A percentile compares a stretch with the other conserved stretches of the same genome.
Evolutionary conservation across 139 green algal genomes (phyloP).

Genomic region (Edaphochlamys debaryana): DNA sequence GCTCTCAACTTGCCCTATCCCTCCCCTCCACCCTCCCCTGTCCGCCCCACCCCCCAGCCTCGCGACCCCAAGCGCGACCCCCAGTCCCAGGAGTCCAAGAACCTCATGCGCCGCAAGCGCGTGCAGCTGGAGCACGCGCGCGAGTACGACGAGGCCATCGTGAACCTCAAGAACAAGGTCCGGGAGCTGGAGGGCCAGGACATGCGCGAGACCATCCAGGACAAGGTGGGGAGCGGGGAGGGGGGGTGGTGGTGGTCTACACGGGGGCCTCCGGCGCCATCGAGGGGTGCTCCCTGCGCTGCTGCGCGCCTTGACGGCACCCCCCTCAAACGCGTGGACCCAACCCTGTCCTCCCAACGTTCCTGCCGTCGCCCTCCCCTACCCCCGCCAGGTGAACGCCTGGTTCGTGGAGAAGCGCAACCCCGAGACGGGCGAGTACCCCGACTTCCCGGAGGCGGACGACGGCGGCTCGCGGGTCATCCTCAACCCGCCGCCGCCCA

Average conservation of each 20-base stretch:
- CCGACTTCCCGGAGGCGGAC: slow-evolving; percentile 79
- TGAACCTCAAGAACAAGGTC: slow-evolving; percentile 79
- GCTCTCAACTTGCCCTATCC: no score
- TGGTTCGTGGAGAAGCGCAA: slow-evolving; percentile 91
- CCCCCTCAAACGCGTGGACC: no score
- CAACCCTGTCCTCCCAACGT: no score
- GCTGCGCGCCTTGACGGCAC: no score
- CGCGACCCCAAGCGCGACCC: slow-evolving; percentile 66
- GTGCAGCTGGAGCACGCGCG: slow-evolving; percentile 74
- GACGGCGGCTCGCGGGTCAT: slow-evolving; percentile 83
- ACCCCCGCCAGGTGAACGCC: slow-evolving; percentile 75
- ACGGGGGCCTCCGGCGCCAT: no score
- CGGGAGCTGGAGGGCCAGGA: slow-evolving; percentile 82
- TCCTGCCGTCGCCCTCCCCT: no score
- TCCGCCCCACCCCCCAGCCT: slow-evolving; percentile 30
- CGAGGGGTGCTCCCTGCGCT: no score
- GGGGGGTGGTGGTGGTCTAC: background rate
- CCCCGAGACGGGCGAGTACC: slow-evolving; percentile 80
- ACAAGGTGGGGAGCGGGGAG: slow-evolving; percentile 68
- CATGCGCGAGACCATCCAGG: slow-evolving; percentile 90
- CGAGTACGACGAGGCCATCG: slow-evolving; percentile 78
- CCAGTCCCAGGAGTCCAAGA: slow-evolving; percentile 62
- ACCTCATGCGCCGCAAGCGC: slow-evolving; percentile 74
- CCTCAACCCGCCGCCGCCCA: slow-evolving; percentile 75
- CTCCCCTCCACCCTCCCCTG: no score